phyloP scores from a whole-genome alignment of 1,139 yeast genomes.

The Geotrichum carabidarum region DNA sequence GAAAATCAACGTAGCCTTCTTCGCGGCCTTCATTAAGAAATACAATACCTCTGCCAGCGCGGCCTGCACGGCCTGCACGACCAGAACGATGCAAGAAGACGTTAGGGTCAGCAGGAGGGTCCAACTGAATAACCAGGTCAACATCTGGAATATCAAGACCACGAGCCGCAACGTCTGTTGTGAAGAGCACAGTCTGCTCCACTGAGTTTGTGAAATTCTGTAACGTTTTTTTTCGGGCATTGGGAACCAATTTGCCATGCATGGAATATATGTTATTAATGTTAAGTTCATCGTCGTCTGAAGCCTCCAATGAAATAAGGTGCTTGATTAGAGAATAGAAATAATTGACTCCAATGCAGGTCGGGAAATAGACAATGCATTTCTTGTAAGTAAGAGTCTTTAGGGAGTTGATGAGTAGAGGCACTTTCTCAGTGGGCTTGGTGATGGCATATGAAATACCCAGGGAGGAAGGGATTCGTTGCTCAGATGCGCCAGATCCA shows the following conservation, averaged over 20 bases:
- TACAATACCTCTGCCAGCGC: constrained; percentile 71
- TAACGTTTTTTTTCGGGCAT: constrained; percentile 68
- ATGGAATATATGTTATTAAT: constrained; percentile 32
- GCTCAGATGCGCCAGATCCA: constrained; percentile 33
- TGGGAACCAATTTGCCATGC: constrained; percentile 79
- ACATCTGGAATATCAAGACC: constrained; percentile 93
- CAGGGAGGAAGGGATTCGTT: constrained; percentile 58
- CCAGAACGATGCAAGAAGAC: constrained; percentile 87
- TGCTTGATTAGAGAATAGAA: constrained; percentile 56
- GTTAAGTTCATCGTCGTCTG: constrained; percentile 20
- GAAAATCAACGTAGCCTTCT: constrained; percentile 72
- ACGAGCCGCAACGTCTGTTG: constrained; percentile 65
- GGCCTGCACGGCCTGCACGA: constrained; percentile 87
- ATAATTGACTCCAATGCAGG: constrained; percentile 75
- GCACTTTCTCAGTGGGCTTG: constrained; percentile 56
- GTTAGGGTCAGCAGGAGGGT: constrained; percentile 89
- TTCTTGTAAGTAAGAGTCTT: constrained; percentile 54
- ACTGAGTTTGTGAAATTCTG: constrained; percentile 49
- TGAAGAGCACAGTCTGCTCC: constrained; percentile 56
- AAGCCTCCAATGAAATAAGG: constrained; percentile 32
- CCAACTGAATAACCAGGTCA: constrained; percentile 78
- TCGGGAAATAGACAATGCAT: constrained; percentile 85
- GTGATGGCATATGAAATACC: constrained; percentile 58
- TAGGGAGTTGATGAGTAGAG: constrained; percentile 53
- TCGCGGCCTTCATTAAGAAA: constrained; percentile 71